These are phyloP conservation scores for Aspergillus avenaceus DNA, from an alignment of 495 filamentous ascomycete species.

Conservation along the genomic window DNA sequence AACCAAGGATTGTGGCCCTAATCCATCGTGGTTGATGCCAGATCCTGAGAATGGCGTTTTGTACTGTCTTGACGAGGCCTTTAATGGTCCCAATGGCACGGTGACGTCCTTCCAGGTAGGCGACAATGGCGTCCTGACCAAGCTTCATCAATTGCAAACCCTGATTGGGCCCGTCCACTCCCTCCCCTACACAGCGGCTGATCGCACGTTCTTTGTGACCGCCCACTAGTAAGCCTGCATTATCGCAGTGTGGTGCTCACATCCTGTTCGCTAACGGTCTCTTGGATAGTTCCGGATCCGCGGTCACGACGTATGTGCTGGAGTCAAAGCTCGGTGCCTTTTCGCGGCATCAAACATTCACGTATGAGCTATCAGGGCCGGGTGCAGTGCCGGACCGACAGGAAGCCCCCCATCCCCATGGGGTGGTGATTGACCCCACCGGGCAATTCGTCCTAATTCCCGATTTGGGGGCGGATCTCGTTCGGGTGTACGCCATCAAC, in stretches of 20 bases:
- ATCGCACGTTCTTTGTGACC: slow-evolving; percentile 16
- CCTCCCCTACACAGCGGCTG: slow-evolving; percentile 11
- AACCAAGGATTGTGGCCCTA: slow-evolving; percentile 13
- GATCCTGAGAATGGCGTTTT: slow-evolving; percentile 8
- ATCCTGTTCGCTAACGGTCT: neutral
- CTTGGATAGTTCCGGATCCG: slow-evolving; percentile 8
- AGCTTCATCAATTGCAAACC: slow-evolving; percentile 8
- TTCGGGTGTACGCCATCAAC: slow-evolving; percentile 54
- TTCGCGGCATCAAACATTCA: slow-evolving; percentile 37
- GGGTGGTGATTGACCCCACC: slow-evolving; percentile 58
- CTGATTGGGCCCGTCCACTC: slow-evolving; percentile 17
- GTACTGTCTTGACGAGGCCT: slow-evolving; percentile 18
- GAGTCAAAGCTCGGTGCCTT: slow-evolving; percentile 9
- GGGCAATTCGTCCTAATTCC: slow-evolving; percentile 55
- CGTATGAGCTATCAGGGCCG: slow-evolving; percentile 40
- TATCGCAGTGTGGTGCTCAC: slow-evolving; percentile 4
- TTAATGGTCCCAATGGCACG: slow-evolving; percentile 14
- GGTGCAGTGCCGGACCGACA: slow-evolving; percentile 48
- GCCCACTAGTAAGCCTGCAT: slow-evolving; percentile 32
- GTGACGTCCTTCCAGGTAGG: slow-evolving; percentile 14
- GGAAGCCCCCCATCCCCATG: slow-evolving; percentile 58
- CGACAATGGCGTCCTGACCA: slow-evolving; percentile 11
- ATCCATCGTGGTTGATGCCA: slow-evolving; percentile 21
- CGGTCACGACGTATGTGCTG: slow-evolving; percentile 16
- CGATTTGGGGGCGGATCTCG: slow-evolving; percentile 60